These are phyloP conservation scores for Sarocladium oryzae DNA, from an alignment of 2,329 filamentous ascomycete genomes.

Conservation along the genomic window DNA sequence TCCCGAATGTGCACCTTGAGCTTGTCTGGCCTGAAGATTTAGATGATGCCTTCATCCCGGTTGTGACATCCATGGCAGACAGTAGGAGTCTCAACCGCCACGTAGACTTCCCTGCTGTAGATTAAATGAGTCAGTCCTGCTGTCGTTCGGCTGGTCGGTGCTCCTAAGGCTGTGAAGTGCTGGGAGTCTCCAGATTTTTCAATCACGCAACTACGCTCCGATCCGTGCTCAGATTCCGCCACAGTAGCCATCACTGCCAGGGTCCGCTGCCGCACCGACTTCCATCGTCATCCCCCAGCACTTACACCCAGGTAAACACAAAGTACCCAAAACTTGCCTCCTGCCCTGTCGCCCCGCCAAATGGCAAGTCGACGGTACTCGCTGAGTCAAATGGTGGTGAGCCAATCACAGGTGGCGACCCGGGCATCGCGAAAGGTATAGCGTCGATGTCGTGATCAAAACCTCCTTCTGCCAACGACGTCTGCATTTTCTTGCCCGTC, in stretches of 20 bases:
- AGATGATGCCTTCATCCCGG: neutral
- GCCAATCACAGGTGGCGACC: slow-evolving; percentile 27
- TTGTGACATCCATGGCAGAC: no score
- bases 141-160: neutral
- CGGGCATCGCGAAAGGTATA: slow-evolving; percentile 40
- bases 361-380: slow-evolving; percentile 11
- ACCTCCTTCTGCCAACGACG: slow-evolving; percentile 14
- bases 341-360: neutral
- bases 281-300: neutral
- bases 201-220: neutral
- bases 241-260: neutral
- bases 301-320: neutral
- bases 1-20: neutral
- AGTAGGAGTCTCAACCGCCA: no score
- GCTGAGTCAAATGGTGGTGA: neutral
- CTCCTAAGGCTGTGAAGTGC: neutral
- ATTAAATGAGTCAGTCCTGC: no score
- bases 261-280: slow-evolving; percentile 5
- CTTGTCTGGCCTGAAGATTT: neutral
- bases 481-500: neutral
- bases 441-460: slow-evolving; percentile 47
- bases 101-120: no score
- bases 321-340: neutral
- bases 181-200: neutral
- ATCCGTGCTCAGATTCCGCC: neutral